Base-by-base conservation (phyloP, 2,329 filamentous ascomycete species). In the Zymoseptoria brevis region DNA sequence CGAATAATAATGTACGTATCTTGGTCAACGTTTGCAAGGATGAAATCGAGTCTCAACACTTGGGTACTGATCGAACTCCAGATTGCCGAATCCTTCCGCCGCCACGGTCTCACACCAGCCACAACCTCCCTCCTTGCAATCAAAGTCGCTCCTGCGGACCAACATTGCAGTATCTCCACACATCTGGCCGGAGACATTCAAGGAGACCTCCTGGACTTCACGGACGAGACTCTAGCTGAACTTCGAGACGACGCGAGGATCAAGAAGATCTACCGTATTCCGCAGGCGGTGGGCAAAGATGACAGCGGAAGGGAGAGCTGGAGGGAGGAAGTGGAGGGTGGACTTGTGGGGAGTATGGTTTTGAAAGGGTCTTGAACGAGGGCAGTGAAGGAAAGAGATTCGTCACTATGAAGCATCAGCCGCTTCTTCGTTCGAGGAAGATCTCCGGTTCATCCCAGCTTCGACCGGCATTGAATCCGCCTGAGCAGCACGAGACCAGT, bases 71-170 rank as follows among this genome's bases (percentile, higher is more conserved):
- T 22, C 21, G 21, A 22, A 22, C 21, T 4, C 4, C 66, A 95
- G 90, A 97, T 99, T 69, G 84, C 90, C 55, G 92, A 96, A 67
- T 87, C 91, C 0, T 97, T 97, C 75, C 87, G 90, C 30, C 87
- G 87, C 57, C 96, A 94, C 70, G 94, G 94, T 53, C 86, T 97
- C 59, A 79, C 83, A 0, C 83, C 89, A 11, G 76, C 79, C 9
- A 94, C 88, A 2, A 86, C 81, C 51, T 75, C 86, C 66, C 75
- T 99, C n/a, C 77, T 96, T 2, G 85, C 89, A 6, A 80, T 96
- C 69, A 97, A 96, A 72, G 80, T 97, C 22, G 81, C 86, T 8
- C 79, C 74, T 77, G 64, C 64, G 54, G 54, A 59, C 2, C 54
- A 59, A 1, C 53, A 59, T 9, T 16, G 11, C 24, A 26, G 24